Conservation (phyloP, 2,329 filamentous ascomycete genomes). For the Aaosphaeria arxii region DNA sequence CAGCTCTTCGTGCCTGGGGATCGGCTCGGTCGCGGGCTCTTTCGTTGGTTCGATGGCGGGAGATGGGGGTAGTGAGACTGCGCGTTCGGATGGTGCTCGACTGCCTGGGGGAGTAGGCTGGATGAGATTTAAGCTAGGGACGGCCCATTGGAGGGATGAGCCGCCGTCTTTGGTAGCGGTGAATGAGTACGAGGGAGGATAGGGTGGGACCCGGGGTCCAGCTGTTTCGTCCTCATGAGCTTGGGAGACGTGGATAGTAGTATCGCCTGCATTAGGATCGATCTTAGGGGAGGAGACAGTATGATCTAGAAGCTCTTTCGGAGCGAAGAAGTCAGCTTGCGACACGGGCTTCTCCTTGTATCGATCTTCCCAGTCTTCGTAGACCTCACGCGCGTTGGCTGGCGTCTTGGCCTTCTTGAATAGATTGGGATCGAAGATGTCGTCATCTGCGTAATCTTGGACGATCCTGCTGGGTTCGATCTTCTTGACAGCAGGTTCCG, state of each 20-base stretch:
- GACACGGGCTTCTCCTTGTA: slow-evolving; percentile 39
- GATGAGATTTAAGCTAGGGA: slow-evolving; percentile 56
- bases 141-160: slow-evolving; percentile 33
- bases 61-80: slow-evolving; percentile 32
- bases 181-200: slow-evolving; percentile 37
- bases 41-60: slow-evolving; percentile 28
- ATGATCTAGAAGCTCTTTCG: slow-evolving; percentile 41
- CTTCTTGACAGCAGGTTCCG: slow-evolving; percentile 32
- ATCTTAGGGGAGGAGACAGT: slow-evolving; percentile 36
- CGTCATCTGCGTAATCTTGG: slow-evolving; percentile 41
- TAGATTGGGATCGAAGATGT: slow-evolving; percentile 45
- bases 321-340: slow-evolving; percentile 49
- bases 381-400: slow-evolving; percentile 38
- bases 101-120: slow-evolving; percentile 58
- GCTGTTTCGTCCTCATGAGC: slow-evolving; percentile 36
- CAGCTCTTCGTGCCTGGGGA: slow-evolving; percentile 17
- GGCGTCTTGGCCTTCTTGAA: slow-evolving; percentile 40
- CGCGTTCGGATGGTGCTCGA: slow-evolving; percentile 36
- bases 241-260: slow-evolving; percentile 43
- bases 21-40: slow-evolving; percentile 15
- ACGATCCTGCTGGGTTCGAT: slow-evolving; percentile 33
- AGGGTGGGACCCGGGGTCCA: slow-evolving; percentile 29
- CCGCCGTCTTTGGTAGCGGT: slow-evolving; percentile 41
- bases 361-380: slow-evolving; percentile 42
- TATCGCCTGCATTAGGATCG: slow-evolving; percentile 43